phyloP scores from a whole-genome alignment of 768 basidiomycete species.

The Tulasnella sp. region DNA sequence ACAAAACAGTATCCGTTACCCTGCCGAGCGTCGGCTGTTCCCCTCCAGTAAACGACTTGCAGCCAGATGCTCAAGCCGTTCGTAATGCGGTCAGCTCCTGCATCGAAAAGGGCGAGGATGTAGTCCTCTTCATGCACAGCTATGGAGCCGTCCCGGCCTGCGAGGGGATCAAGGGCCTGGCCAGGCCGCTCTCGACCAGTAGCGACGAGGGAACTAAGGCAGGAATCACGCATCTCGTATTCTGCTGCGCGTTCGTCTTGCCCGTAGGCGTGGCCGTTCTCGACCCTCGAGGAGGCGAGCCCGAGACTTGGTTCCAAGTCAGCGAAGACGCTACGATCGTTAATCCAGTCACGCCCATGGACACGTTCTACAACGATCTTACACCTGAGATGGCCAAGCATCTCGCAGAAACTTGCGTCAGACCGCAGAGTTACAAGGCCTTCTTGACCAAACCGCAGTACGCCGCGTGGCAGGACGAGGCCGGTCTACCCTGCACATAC shows the following conservation, averaged over 20 bases:
- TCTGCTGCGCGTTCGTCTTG: background rate
- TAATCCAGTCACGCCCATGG: background rate
- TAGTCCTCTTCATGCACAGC: background rate
- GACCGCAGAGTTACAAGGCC: background rate
- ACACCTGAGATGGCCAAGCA: background rate
- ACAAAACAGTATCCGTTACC: background rate
- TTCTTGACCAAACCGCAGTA: background rate
- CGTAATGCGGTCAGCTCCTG: background rate
- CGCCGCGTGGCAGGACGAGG: background rate
- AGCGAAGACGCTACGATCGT: background rate
- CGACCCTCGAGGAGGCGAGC: background rate
- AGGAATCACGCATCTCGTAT: background rate
- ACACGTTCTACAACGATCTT: conserved; percentile 7
- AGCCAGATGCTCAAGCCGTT: background rate
- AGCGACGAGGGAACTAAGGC: background rate
- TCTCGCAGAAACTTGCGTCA: background rate
- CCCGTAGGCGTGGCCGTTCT: background rate
- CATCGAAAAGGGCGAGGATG: background rate
- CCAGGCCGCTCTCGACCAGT: background rate
- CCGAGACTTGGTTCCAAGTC: background rate
- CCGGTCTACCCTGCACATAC: background rate
- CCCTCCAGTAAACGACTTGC: background rate
- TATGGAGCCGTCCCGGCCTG: background rate
- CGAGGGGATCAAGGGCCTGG: background rate
- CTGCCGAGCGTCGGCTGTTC: background rate